phyloP scores from a whole-genome alignment of 176 grass and related monocot species.

The Typha latifolia region DNA sequence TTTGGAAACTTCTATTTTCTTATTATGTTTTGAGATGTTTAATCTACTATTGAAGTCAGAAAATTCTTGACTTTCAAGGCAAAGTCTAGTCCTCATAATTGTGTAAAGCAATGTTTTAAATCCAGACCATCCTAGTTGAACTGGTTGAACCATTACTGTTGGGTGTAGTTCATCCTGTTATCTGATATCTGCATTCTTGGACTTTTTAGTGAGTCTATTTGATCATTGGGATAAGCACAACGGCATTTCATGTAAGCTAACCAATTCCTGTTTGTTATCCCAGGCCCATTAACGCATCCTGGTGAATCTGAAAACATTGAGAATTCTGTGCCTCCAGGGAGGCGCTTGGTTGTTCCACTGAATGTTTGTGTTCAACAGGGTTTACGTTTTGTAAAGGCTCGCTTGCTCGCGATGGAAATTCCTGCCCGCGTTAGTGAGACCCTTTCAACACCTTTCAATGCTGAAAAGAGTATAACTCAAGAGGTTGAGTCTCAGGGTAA shows the following conservation, averaged over 20 bases:
- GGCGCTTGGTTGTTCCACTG: slow-evolving; percentile 69
- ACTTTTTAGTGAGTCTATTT: background rate
- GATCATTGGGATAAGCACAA: background rate
- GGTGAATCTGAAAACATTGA: slow-evolving; percentile 17
- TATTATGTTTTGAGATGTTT: too few relatives aligned
- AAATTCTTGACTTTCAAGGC: too few relatives aligned
- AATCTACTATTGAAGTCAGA: too few relatives aligned
- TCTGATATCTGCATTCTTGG: background rate
- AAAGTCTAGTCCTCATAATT: too few relatives aligned
- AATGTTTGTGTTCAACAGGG: slow-evolving; percentile 91
- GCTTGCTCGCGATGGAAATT: slow-evolving; percentile 91
- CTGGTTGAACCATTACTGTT: too few relatives aligned
- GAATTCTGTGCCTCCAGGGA: slow-evolving; percentile 68
- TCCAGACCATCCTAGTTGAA: too few relatives aligned
- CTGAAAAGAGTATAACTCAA: slow-evolving; percentile 26
- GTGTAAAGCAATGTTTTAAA: too few relatives aligned
- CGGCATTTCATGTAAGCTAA: slow-evolving; percentile 5
- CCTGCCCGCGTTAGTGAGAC: slow-evolving; percentile 55
- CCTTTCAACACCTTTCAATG: slow-evolving; percentile 26
- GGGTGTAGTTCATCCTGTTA: background rate
- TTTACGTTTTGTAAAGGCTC: slow-evolving; percentile 76
- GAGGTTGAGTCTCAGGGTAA: slow-evolving; percentile 19
- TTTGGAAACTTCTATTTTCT: too few relatives aligned
- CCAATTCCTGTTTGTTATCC: slow-evolving; percentile 18
- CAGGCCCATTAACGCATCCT: slow-evolving; percentile 43